Conservation (phyloP, 768 basidiomycete species). For the Cystoderma amianthinum region DNA sequence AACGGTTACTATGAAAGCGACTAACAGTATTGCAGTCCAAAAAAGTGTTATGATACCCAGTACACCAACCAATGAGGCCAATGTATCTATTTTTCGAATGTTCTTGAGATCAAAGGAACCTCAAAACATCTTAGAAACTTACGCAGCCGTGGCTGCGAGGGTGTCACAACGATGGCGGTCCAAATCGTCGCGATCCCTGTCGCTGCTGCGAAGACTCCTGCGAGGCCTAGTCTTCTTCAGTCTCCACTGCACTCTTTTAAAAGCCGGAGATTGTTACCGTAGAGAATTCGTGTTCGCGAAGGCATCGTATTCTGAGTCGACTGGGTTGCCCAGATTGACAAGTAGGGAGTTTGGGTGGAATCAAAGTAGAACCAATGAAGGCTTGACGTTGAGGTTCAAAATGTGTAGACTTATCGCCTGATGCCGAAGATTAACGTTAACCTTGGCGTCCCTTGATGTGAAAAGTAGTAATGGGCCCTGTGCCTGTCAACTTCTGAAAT, state of each 20-base stretch:
- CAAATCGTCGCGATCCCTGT: not conserved
- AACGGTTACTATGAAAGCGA: too few species aligned
- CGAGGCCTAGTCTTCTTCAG: not conserved
- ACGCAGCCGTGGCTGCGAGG: not conserved
- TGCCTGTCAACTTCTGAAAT: too few species aligned
- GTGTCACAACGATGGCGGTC: not conserved
- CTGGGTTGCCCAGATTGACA: not conserved
- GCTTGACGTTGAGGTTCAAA: too few species aligned
- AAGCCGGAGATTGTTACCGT: not conserved
- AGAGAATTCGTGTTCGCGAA: not conserved
- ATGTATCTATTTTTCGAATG: not conserved
- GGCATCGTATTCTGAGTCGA: not conserved
- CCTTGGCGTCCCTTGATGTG: too few species aligned
- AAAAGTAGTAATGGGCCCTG: too few species aligned
- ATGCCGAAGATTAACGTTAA: too few species aligned
- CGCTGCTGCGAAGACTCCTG: not conserved
- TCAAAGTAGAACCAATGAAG: not conserved
- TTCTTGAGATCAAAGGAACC: not conserved
- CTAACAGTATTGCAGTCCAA: not conserved
- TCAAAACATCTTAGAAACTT: not conserved
- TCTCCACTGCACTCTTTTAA: not conserved
- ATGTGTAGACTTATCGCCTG: not conserved
- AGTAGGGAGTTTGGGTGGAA: not conserved
- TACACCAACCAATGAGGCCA: not conserved
- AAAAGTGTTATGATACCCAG: not conserved